Percentiles rank a stretch among this genome's conserved stretches.
These are phyloP conservation scores for Strigomonas galati DNA, from an alignment of 208 protist genomes.

Conservation along the genomic window DNA sequence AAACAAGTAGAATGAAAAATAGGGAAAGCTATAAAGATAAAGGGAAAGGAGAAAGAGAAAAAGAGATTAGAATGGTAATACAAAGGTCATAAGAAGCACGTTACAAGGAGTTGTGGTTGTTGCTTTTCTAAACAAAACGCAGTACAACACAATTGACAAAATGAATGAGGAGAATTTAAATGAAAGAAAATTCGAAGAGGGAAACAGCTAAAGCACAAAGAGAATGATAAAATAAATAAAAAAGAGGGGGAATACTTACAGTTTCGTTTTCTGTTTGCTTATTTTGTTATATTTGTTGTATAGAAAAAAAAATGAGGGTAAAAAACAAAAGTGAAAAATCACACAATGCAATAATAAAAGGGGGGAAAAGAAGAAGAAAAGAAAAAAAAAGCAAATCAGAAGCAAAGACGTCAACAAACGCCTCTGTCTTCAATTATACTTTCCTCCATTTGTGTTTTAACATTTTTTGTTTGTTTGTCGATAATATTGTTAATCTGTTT, in stretches of 20 bases:
- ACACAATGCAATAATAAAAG: background rate
- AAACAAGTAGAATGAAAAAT: background rate
- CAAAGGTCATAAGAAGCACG: background rate
- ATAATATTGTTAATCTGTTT: conserved; percentile 7
- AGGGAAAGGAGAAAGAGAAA: background rate
- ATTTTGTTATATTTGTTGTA: background rate
- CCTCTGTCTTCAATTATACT: too few relatives aligned
- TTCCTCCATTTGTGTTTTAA: background rate
- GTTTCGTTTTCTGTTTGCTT: background rate
- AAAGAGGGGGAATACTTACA: background rate
- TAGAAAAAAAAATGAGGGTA: background rate
- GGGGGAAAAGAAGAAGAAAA: conserved; percentile 7
- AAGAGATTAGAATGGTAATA: background rate
- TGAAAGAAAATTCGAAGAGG: background rate
- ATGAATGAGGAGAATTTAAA: background rate
- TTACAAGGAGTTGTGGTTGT: background rate
- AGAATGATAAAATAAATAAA: background rate
- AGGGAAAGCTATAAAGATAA: background rate
- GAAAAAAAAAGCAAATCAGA: conserved; percentile 15
- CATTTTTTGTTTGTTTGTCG: conserved; percentile 9
- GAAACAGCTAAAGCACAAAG: background rate
- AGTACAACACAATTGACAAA: background rate
- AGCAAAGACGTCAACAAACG: too few relatives aligned
- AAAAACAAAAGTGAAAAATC: background rate
- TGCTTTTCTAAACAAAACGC: background rate